phyloP scores from a whole-genome alignment of 257 asterid species.

The Solanum clarkiae region DNA sequence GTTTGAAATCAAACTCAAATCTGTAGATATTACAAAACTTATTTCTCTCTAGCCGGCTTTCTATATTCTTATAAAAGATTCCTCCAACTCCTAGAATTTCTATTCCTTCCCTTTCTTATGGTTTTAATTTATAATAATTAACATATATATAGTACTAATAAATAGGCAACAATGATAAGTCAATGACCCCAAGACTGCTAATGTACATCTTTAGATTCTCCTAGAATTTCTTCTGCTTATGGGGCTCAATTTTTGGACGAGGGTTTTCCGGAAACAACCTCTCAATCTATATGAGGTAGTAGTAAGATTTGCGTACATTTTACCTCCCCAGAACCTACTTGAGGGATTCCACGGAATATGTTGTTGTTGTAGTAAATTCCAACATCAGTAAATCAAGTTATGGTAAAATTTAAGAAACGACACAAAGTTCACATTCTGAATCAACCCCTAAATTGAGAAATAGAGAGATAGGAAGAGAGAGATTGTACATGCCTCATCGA shows the following conservation, averaged over 20 bases:
- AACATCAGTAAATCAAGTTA: background rate
- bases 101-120: background rate
- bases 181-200: background rate
- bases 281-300: too few relatives aligned
- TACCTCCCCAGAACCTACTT: too few relatives aligned
- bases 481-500: constrained; percentile 74
- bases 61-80: constrained; percentile 9
- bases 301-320: too few relatives aligned
- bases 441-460: background rate
- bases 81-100: constrained; percentile 28
- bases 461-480: background rate
- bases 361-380: too few relatives aligned
- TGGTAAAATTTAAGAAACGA: background rate
- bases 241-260: too few relatives aligned
- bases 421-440: background rate
- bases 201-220: background rate
- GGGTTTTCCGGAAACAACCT: too few relatives aligned
- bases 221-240: too few relatives aligned
- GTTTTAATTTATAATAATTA: constrained; percentile 12
- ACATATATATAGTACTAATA: constrained; percentile 9
- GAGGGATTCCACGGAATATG: too few relatives aligned
- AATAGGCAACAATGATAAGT: constrained; percentile 36
- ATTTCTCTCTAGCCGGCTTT: constrained; percentile 42
- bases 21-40: constrained; percentile 6
- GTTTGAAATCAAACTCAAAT: constrained; percentile 11